Percentiles rank a stretch among this genome's conserved stretches.
Evolutionary conservation across 2,329 filamentous ascomycete genomes (phyloP).

Genomic region (Fusarium nygamai): DNA sequence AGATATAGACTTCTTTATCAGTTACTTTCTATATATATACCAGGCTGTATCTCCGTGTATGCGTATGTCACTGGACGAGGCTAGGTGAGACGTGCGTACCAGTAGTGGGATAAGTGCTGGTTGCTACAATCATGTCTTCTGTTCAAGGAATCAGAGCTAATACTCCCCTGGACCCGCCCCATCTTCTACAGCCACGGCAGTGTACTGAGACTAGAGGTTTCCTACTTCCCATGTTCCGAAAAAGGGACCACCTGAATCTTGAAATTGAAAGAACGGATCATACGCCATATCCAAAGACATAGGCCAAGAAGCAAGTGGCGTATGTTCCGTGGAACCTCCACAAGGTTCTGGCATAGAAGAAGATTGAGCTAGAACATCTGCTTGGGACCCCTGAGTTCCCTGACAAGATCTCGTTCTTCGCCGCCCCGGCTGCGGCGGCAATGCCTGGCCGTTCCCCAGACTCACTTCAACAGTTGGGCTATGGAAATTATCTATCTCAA

Average conservation of each 20-base stretch:
- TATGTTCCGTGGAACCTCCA: background rate
- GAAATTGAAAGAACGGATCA: background rate
- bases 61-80: too few relatives aligned
- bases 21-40: background rate
- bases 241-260: background rate
- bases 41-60: too few relatives aligned
- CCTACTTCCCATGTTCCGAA: background rate
- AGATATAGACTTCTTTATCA: background rate
- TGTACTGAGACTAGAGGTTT: background rate
- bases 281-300: constrained; percentile 3
- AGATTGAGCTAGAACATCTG: background rate
- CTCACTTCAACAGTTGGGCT: background rate
- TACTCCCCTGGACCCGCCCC: too few relatives aligned
- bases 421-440: background rate
- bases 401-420: background rate
- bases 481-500: background rate
- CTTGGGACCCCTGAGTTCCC: background rate
- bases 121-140: too few relatives aligned
- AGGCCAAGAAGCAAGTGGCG: background rate
- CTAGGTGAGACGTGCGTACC: too few relatives aligned
- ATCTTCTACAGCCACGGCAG: background rate
- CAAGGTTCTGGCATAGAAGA: background rate
- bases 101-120: background rate
- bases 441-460: background rate
- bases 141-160: background rate